These are phyloP conservation scores for Smittium mucronatum DNA, from an alignment of 371 early-diverging fungal genomes.

Conservation along the genomic window DNA sequence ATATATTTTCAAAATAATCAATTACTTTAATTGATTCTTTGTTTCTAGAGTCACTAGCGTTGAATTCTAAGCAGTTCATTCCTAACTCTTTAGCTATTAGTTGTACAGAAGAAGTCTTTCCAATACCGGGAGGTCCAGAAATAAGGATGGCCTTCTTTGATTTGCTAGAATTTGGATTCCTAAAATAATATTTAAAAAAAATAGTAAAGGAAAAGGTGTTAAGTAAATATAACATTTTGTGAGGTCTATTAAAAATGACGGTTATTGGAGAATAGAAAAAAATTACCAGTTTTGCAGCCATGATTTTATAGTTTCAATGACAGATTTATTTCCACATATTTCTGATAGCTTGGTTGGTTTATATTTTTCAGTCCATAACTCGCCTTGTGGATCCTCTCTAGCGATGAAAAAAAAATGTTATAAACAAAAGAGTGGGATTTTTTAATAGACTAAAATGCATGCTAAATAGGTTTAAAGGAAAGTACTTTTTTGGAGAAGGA, in stretches of 20 bases:
- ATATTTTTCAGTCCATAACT: slow-evolving; percentile 96
- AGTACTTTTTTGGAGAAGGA: too few relatives aligned
- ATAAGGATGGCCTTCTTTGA: slow-evolving; percentile 63
- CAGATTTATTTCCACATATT: slow-evolving; percentile 81
- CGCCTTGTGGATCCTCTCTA: slow-evolving; percentile 13
- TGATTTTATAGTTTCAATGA: slow-evolving; percentile 47
- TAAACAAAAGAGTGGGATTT: background rate
- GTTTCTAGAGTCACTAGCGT: slow-evolving; percentile 97
- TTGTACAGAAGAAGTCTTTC: slow-evolving; percentile 96
- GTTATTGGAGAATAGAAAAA: background rate
- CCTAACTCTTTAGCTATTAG: slow-evolving; percentile 70
- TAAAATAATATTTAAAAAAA: slow-evolving; percentile 10
- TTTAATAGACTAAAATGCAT: too few relatives aligned
- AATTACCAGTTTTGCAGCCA: slow-evolving; percentile 66
- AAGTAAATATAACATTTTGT: background rate
- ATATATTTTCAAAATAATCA: background rate
- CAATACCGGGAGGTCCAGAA: slow-evolving; percentile 97
- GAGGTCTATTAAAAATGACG: background rate
- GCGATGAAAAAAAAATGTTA: background rate
- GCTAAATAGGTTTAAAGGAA: too few relatives aligned
- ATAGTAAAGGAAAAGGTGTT: background rate
- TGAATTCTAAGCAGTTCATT: slow-evolving; percentile 89
- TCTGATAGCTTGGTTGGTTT: slow-evolving; percentile 71
- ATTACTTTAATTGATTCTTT: slow-evolving; percentile 44
- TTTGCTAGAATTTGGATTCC: slow-evolving; percentile 26